Percentiles rank a stretch among this genome's conserved stretches.
Conservation (phyloP, 768 basidiomycete genomes). For the Leccinum rimulosum region DNA sequence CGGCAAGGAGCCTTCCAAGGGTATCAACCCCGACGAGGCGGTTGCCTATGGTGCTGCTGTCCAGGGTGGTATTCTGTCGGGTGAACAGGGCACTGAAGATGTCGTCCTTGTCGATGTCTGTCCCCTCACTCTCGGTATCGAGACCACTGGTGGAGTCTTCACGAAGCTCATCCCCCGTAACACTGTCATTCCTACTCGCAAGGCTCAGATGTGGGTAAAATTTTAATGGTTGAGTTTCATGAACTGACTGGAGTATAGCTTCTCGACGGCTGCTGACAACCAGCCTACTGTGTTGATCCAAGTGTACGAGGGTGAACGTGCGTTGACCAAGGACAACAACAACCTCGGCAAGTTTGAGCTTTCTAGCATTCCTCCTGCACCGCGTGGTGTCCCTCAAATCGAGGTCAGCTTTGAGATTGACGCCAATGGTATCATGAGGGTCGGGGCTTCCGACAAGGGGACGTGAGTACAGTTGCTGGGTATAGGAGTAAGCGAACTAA, state of each 20-base stretch:
- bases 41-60: slow-evolving; percentile 99
- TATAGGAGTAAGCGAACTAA: background rate
- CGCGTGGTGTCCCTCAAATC: slow-evolving; percentile 95
- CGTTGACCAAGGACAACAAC: slow-evolving; percentile 98
- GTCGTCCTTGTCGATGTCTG: slow-evolving; percentile 95
- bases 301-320: slow-evolving; percentile 96
- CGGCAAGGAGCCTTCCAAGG: slow-evolving; percentile 95
- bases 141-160: slow-evolving; percentile 98
- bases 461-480: slow-evolving; percentile 50
- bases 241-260: slow-evolving; percentile 33
- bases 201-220: slow-evolving; percentile 76
- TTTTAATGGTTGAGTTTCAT: background rate
- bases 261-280: slow-evolving; percentile 85
- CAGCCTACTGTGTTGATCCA: slow-evolving; percentile 96
- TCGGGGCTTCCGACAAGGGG: slow-evolving; percentile 90
- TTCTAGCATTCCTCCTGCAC: slow-evolving; percentile 87
- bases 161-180: slow-evolving; percentile 97
- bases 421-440: slow-evolving; percentile 94
- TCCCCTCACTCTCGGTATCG: slow-evolving; percentile 97
- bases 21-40: slow-evolving; percentile 99
- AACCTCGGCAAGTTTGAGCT: slow-evolving; percentile 97
- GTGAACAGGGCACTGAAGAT: slow-evolving; percentile 86
- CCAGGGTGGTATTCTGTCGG: slow-evolving; percentile 97
- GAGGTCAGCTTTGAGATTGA: slow-evolving; percentile 97
- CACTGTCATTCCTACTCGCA: slow-evolving; percentile 97